Percentiles rank a stretch among this genome's conserved stretches.
Conservation (phyloP, 176 grass and related monocot species). For the Bonia amplexicaulis region DNA sequence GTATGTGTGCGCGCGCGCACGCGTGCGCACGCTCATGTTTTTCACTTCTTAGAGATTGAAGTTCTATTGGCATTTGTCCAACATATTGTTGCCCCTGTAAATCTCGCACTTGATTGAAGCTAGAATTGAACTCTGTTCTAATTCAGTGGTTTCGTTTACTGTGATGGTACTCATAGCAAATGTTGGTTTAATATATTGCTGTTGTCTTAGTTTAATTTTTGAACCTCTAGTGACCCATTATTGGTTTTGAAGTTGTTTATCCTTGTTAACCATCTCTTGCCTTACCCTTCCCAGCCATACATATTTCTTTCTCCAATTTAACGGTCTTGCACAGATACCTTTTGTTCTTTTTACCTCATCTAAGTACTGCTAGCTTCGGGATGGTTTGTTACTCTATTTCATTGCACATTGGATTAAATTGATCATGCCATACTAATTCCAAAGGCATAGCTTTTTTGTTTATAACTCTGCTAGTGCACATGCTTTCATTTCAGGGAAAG, state of each 20-base stretch:
- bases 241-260: not conserved
- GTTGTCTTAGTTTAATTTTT: not conserved
- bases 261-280: not conserved
- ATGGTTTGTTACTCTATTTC: conserved; percentile 5
- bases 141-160: not conserved
- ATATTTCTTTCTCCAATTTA: not conserved
- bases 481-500: conserved; percentile 63
- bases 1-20: rapidly evolving
- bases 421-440: conserved; percentile 2
- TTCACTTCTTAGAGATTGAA: not conserved
- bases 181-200: not conserved
- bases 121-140: not conserved
- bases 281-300: not conserved
- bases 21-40: not conserved
- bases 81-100: not conserved
- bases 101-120: not conserved
- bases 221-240: not conserved
- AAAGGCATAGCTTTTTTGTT: not conserved
- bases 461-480: not conserved
- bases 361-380: not conserved
- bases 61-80: not conserved
- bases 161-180: not conserved
- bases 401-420: not conserved
- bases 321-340: not conserved
- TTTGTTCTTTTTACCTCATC: not conserved